Evolutionary conservation across 495 filamentous ascomycete genomes (phyloP).

Genomic region (Aspergillus taichungensis): DNA sequence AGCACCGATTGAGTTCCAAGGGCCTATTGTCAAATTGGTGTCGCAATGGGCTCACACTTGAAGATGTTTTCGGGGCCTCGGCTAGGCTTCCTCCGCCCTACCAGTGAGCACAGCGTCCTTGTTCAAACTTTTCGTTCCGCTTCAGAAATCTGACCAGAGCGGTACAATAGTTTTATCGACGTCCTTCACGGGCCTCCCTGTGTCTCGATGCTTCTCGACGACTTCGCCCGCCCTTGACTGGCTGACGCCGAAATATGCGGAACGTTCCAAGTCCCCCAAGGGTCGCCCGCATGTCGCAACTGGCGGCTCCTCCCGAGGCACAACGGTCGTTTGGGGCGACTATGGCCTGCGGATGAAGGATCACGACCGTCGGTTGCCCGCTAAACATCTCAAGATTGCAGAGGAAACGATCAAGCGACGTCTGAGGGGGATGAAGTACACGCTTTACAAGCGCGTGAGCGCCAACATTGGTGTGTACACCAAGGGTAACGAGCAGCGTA

Average conservation of each 20-base stretch:
- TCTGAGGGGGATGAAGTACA: slow-evolving; percentile 84
- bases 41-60: slow-evolving; percentile 30
- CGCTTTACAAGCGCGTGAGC: slow-evolving; percentile 79
- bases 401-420: slow-evolving; percentile 87
- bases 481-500: slow-evolving; percentile 90
- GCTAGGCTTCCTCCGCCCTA: slow-evolving; percentile 27
- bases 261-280: slow-evolving; percentile 80
- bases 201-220: slow-evolving; percentile 62
- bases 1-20: not conserved
- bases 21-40: slow-evolving; percentile 6
- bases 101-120: slow-evolving; percentile 18
- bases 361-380: slow-evolving; percentile 83
- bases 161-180: slow-evolving; percentile 20
- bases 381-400: slow-evolving; percentile 76
- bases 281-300: slow-evolving; percentile 81
- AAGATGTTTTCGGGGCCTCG: slow-evolving; percentile 32
- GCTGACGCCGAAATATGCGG: slow-evolving; percentile 68
- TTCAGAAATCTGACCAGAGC: slow-evolving; percentile 12
- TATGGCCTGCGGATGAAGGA: slow-evolving; percentile 91
- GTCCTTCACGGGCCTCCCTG: slow-evolving; percentile 22
- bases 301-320: slow-evolving; percentile 83
- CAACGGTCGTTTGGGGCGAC: slow-evolving; percentile 93
- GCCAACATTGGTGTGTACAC: slow-evolving; percentile 93
- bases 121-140: not conserved
- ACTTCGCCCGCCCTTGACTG: slow-evolving; percentile 58